phyloP scores from a whole-genome alignment of 164 flowering plant species.

The Hamamelis virginiana region DNA sequence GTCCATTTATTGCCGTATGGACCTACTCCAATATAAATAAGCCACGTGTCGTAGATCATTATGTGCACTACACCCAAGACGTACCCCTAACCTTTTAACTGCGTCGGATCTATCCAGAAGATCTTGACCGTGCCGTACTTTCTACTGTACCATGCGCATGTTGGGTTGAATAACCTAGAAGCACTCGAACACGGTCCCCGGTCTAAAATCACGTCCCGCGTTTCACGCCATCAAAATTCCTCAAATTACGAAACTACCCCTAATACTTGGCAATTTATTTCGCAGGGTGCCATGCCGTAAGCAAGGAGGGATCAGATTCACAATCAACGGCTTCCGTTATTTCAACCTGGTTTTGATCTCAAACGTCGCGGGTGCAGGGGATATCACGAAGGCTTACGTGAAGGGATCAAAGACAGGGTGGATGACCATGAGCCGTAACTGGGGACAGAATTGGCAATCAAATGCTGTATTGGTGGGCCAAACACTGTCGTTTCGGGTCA shows the following conservation, averaged over 20 bases:
- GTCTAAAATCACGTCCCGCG: constrained; percentile 15
- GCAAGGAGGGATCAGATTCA: constrained; percentile 54
- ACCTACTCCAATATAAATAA: background rate
- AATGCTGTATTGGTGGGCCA: constrained; percentile 60
- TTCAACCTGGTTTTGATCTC: constrained; percentile 57
- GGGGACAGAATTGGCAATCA: constrained; percentile 76
- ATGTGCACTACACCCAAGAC: background rate
- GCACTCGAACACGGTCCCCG: no score
- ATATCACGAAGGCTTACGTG: constrained; percentile 41
- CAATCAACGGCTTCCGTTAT: constrained; percentile 58
- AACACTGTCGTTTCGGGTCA: constrained; percentile 53
- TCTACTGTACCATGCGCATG: background rate
- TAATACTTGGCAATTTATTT: background rate
- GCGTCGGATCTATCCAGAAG: background rate
- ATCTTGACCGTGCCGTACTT: constrained; percentile 4
- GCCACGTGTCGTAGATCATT: background rate
- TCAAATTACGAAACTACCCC: constrained; percentile 1
- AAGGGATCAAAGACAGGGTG: constrained; percentile 45
- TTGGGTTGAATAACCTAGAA: background rate
- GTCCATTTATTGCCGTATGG: no score
- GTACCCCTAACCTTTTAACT: no score
- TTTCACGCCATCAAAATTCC: background rate
- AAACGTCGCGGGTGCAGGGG: constrained; percentile 73
- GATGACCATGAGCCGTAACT: constrained; percentile 61
- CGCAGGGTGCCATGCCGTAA: constrained; percentile 61